Percentiles rank a stretch among this genome's conserved stretches.
Conservation (phyloP, 768 basidiomycete genomes). For the Naganishia randhawae region DNA sequence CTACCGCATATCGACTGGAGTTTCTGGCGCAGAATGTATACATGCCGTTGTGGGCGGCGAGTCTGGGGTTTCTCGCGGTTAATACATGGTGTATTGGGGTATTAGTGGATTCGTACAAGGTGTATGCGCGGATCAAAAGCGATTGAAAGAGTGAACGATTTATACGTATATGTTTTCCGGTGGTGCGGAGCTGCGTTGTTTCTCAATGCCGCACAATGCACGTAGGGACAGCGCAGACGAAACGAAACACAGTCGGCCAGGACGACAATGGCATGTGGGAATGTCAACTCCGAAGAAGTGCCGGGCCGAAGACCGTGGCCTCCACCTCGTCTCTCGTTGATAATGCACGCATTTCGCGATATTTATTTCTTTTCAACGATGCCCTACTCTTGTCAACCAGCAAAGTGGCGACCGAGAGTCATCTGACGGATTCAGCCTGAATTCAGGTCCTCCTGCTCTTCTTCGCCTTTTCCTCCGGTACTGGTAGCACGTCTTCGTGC, state of each 20-base stretch:
- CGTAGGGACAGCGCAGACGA: too few relatives aligned
- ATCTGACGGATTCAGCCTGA: too few relatives aligned
- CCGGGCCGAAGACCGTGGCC: not conserved
- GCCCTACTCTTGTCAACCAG: too few relatives aligned
- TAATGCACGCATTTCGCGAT: too few relatives aligned
- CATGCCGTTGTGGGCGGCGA: slow-evolving; percentile 69
- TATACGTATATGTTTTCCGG: not conserved
- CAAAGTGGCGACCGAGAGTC: too few relatives aligned
- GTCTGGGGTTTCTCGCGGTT: slow-evolving; percentile 68
- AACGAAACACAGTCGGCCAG: too few relatives aligned
- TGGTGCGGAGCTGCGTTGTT: not conserved
- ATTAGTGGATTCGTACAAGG: slow-evolving; percentile 54
- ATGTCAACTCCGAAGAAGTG: not conserved
- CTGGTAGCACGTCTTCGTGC: too few relatives aligned
- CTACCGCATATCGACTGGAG: slow-evolving; percentile 85
- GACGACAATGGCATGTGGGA: too few relatives aligned
- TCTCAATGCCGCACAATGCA: too few relatives aligned
- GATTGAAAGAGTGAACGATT: not conserved
- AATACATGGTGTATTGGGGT: slow-evolving; percentile 75
- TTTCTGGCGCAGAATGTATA: slow-evolving; percentile 75
- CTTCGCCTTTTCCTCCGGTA: too few relatives aligned
- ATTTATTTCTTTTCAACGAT: too few relatives aligned
- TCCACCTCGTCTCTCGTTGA: not conserved
- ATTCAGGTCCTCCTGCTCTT: too few relatives aligned
- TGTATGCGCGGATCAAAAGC: not conserved